Base-by-base conservation (phyloP, 495 filamentous ascomycete species). In the Aspergillus kassunensis region DNA sequence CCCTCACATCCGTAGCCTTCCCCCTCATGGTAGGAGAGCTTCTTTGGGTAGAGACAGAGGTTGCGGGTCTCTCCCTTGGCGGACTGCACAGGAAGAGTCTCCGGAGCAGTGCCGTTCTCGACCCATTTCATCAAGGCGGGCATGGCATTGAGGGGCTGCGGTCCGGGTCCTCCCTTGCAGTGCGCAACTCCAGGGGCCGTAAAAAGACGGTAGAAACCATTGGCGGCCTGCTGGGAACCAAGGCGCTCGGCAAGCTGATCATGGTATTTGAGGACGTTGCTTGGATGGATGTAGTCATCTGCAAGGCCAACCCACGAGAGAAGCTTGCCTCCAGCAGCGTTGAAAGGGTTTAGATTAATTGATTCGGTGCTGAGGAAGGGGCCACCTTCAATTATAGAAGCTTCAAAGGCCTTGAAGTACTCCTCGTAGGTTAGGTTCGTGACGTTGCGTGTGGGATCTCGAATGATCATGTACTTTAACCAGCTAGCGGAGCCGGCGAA, bases 271-370 rank as follows among this genome's bases (percentile, higher is more conserved):
- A 58, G 11, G 2, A 42, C 15, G 29, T 19, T 24, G 4, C 10
- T 47, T 0, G 58, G 52, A 2, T 51, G 55, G 42, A 68, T 53
- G 6, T 54, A 35, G 6, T 58, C 47, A 16, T 68, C 62, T 1
- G 58, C 46, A 18, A 62, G 43, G 0, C 72, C 72, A 30, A 74
- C 70, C 57, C 64, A 76, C n/a, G 59, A 65, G n/a, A 78, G 25
- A 23, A 78, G 60, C 54, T 73, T 76, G 9, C 70, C 72, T 6
- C 74, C 75, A 0, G 33, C 30, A 2, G 50, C 36, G 4, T 51
- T 44, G 45, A 69, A 76, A 1, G 53, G 49, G 1, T 58, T 57
- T 3, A 78, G 61, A 42, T 72, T 62, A 10, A 63, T 57, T 6
- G 7, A 21, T 4, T 68, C 64, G 51, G 64, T 67, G 11, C 68